Base-by-base conservation (phyloP, 306 rosid genomes). In the Casuarina equisetifolia region DNA sequence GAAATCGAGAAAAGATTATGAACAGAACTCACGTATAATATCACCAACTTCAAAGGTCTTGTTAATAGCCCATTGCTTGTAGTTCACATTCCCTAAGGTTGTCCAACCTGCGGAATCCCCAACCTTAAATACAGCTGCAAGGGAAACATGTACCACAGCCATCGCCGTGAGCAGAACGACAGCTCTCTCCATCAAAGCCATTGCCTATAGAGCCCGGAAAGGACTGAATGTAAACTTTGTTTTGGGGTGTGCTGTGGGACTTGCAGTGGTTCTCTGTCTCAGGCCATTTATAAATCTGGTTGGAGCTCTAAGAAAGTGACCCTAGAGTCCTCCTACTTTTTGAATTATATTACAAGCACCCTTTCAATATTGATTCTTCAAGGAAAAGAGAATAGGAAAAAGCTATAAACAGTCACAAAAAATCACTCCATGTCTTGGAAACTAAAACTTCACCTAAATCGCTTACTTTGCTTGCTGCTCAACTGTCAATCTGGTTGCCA, bases 61-160 rank as follows among this genome's bases (percentile, higher is more conserved):
- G 39, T 86, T 51, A 64, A 93, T 86, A 83, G 97, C 81, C 97
- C 98, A 95, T 3, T 83, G 82, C 71, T 72, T 91, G 85, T 95
- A 95, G 78, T 92, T 76, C 9, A 95, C 79, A 38, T 79, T 76
- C 54, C 89, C 93, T 43, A 85, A 73, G 50, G 88, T 86, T 44
- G 97, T 92, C 98, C 98, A 95, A 7, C 97, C 98, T 51, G 88
- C 83, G 63, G 97, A 86, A 69, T 89, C 96, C 44, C 98, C 98
- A 74, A 92, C 96, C 83, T 91, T 91, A 86, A 91, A 76, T 4
- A 89, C 88, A 50, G 87, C 89, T 13, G 86, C 97, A 55, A 53
- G 11, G 51, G 96, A 85, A 51, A 86, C 52, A 66, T 79, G 70
- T 81, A 81, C 16, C 36, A 76, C 51, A 32, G 74, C 50, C 74